These are phyloP conservation scores for Hypoxylon crocopeplum DNA, from an alignment of 495 filamentous ascomycete species.

Conservation along the genomic window DNA sequence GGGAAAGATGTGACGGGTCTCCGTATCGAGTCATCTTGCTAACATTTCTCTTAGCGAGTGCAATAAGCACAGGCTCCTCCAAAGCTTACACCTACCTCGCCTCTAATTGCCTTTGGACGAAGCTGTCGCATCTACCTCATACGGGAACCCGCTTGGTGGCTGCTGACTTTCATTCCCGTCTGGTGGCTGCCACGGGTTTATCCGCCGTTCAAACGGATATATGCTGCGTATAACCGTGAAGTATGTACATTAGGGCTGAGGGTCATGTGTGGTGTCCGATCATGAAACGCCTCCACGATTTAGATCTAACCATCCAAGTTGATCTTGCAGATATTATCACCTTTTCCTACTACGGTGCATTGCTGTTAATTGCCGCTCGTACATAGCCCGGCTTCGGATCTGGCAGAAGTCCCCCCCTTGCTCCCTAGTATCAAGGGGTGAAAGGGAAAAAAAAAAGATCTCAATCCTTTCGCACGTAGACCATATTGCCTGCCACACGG, in stretches of 20 bases:
- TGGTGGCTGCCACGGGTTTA: constrained; percentile 12
- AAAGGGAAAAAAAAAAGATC: background rate
- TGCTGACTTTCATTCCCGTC: constrained; percentile 5
- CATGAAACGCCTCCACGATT: constrained; percentile 36
- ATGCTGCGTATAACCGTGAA: background rate
- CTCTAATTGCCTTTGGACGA: constrained; percentile 18
- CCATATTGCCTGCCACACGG: constrained; percentile 6
- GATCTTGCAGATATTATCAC: constrained; percentile 27
- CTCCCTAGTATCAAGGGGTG: background rate
- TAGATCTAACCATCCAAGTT: constrained; percentile 28
- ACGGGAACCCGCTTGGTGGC: constrained; percentile 18
- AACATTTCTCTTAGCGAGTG: constrained; percentile 6
- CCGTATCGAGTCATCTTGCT: constrained; percentile 9
- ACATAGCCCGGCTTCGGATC: constrained; percentile 15
- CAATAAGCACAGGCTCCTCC: background rate
- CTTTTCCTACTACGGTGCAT: background rate
- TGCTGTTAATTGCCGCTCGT: constrained; percentile 4
- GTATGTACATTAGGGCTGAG: constrained; percentile 34
- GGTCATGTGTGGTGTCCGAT: constrained; percentile 30
- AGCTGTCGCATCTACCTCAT: constrained; percentile 11
- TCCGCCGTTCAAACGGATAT: constrained; percentile 6
- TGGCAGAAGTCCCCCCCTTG: constrained; percentile 13
- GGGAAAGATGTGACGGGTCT: background rate
- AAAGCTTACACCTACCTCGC: constrained; percentile 26
- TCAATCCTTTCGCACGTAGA: background rate